Conservation (phyloP, 2,329 filamentous ascomycete genomes). For the Dryadomyces quercus-mongolicae region DNA sequence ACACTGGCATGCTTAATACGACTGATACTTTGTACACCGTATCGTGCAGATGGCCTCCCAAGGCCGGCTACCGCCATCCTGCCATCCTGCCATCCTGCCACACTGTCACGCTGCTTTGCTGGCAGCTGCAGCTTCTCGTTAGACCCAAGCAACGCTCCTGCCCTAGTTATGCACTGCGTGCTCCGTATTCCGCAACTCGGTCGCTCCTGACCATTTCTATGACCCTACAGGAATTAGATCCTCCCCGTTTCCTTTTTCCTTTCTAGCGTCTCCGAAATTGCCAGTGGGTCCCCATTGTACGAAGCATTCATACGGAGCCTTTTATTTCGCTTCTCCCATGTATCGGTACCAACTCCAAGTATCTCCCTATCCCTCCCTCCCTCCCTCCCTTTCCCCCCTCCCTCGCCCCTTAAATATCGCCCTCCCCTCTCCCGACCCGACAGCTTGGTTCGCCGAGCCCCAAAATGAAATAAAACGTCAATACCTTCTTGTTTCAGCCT, state of each 20-base stretch:
- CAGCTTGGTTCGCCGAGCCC: conserved; percentile 2
- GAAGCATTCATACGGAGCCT: neutral
- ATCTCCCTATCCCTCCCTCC: neutral
- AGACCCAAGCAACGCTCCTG: neutral
- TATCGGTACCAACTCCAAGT: neutral
- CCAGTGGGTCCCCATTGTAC: neutral
- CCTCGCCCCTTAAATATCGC: neutral
- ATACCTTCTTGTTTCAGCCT: neutral
- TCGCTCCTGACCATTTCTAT: no score
- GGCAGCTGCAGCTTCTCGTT: neutral
- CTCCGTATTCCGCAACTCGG: neutral
- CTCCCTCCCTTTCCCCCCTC: neutral
- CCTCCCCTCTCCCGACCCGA: conserved; percentile 1
- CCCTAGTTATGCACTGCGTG: neutral
- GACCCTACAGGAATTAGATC: no score
- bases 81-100: no score
- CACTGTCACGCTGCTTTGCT: neutral
- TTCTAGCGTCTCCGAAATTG: neutral
- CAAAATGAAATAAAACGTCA: neutral
- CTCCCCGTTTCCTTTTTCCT: no score
- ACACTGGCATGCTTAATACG: neutral
- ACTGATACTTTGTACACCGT: neutral
- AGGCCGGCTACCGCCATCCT: no score
- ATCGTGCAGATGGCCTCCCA: neutral
- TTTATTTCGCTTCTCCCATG: neutral